Percentiles rank a stretch among this genome's conserved stretches.
phyloP scores from a whole-genome alignment of 257 asterid genomes.

The Solanum lignicaule region DNA sequence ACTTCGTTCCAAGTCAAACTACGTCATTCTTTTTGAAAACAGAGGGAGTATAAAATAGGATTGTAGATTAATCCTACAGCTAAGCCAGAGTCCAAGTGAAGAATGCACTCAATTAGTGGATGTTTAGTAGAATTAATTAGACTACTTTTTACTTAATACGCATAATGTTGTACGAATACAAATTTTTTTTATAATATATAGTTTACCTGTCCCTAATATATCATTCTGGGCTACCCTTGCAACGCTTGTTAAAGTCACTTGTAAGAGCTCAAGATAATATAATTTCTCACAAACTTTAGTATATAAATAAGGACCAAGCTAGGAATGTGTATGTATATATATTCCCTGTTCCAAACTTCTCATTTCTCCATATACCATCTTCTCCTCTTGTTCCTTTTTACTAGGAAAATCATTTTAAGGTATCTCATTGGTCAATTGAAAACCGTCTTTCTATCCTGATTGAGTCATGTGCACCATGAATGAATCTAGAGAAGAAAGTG shows the following conservation, averaged over 20 bases:
- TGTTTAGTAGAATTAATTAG: not conserved
- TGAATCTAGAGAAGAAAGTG: conserved; percentile 2
- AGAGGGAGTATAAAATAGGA: not conserved
- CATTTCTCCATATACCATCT: not conserved
- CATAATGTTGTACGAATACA: not conserved
- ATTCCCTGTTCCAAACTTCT: not conserved
- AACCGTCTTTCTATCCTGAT: not conserved
- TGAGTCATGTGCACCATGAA: not conserved
- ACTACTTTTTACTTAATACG: not conserved
- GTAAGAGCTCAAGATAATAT: not conserved
- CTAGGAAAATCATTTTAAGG: not conserved
- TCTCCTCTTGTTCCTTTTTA: not conserved
- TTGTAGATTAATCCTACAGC: not conserved
- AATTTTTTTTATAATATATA: not conserved
- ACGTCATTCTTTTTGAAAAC: no score
- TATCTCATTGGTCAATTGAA: not conserved
- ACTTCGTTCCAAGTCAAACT: no score
- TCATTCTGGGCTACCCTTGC: not conserved
- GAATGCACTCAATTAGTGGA: conserved; percentile 1
- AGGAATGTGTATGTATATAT: not conserved
- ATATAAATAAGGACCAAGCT: not conserved
- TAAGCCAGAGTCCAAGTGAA: not conserved
- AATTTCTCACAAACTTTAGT: not conserved
- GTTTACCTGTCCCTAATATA: not conserved
- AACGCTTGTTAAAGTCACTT: not conserved